A percentile compares a stretch with the other conserved stretches of the same genome.
These are phyloP conservation scores for Trichomonascaceae sp. DNA, from an alignment of 1,139 yeast genomes.

Conservation along the genomic window DNA sequence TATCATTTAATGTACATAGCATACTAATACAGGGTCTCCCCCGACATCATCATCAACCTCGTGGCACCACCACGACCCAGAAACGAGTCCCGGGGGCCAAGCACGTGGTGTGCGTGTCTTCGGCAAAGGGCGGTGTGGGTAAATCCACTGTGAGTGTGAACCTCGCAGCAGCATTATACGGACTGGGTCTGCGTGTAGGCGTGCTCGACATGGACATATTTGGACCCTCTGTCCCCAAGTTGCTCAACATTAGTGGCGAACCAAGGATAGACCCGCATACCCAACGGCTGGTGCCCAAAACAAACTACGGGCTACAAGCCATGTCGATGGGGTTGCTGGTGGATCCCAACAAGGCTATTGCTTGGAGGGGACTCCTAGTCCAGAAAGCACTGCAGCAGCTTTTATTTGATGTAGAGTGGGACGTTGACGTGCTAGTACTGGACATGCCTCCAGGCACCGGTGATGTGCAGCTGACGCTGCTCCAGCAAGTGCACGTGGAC, in stretches of 20 bases:
- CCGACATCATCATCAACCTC: slow-evolving; percentile 16
- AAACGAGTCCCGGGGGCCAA: slow-evolving; percentile 50
- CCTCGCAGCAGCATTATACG: slow-evolving; percentile 48
- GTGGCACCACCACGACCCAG: slow-evolving; percentile 32
- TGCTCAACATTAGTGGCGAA: slow-evolving; percentile 42
- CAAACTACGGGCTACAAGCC: slow-evolving; percentile 68
- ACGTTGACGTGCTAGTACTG: slow-evolving; percentile 52
- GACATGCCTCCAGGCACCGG: slow-evolving; percentile 95
- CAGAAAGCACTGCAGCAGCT: slow-evolving; percentile 80
- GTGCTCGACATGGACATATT: slow-evolving; percentile 70
- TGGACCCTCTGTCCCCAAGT: slow-evolving; percentile 71
- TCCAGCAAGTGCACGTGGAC: slow-evolving; percentile 62
- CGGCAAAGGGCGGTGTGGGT: slow-evolving; percentile 75
- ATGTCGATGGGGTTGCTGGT: slow-evolving; percentile 88
- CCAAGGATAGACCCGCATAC: slow-evolving; percentile 34
- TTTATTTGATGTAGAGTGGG: slow-evolving; percentile 71
- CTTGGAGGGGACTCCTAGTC: slow-evolving; percentile 81
- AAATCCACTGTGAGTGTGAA: slow-evolving; percentile 46
- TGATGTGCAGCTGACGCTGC: slow-evolving; percentile 69
- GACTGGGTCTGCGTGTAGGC: slow-evolving; percentile 48
- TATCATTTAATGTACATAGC: slow-evolving; percentile 1
- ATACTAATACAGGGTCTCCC: slow-evolving; percentile 41
- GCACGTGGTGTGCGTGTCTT: slow-evolving; percentile 54
- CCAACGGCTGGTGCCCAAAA: slow-evolving; percentile 48
- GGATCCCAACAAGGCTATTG: slow-evolving; percentile 53